phyloP scores from a whole-genome alignment of 2,329 filamentous ascomycete genomes.

The Fusarium sp. region DNA sequence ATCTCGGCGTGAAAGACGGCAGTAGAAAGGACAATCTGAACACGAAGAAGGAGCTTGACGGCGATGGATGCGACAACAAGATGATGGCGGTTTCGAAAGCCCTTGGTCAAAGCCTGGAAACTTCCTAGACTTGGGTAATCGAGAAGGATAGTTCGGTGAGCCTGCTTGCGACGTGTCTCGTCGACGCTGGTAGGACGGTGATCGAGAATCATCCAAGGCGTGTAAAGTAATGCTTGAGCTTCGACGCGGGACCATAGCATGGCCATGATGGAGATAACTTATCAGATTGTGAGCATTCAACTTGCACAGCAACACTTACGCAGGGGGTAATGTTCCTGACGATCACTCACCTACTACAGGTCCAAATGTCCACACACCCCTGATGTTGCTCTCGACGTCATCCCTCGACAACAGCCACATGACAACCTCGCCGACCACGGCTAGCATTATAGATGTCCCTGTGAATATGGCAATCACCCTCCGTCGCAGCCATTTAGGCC shows the following conservation, averaged over 20 bases:
- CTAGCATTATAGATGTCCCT: slow-evolving; percentile 32
- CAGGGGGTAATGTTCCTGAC: slow-evolving; percentile 14
- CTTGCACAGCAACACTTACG: not conserved
- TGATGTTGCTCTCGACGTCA: slow-evolving; percentile 24
- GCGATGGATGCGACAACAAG: slow-evolving; percentile 39
- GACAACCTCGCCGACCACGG: slow-evolving; percentile 40
- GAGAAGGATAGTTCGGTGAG: slow-evolving; percentile 43
- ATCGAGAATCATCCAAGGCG: slow-evolving; percentile 46
- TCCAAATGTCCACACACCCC: slow-evolving; percentile 45
- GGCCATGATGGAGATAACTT: slow-evolving; percentile 42
- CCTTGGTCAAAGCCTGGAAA: slow-evolving; percentile 34
- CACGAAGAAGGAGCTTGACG: slow-evolving; percentile 39
- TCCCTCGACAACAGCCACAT: slow-evolving; percentile 38
- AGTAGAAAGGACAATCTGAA: slow-evolving; percentile 44
- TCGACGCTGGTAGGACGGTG: slow-evolving; percentile 37
- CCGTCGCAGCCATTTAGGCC: slow-evolving; percentile 41
- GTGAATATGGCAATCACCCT: slow-evolving; percentile 37
- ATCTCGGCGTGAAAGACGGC: slow-evolving; percentile 41
- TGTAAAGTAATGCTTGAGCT: slow-evolving; percentile 44
- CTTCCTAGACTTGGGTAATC: slow-evolving; percentile 42
- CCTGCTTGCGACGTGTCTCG: slow-evolving; percentile 44
- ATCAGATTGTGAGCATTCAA: slow-evolving; percentile 10
- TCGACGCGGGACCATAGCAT: slow-evolving; percentile 45
- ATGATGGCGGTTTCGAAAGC: slow-evolving; percentile 42
- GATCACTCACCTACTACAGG: slow-evolving; percentile 44